Evolutionary conservation across 2,329 filamentous ascomycete genomes (phyloP).

Genomic region (Dryadomyces sulphureus): DNA sequence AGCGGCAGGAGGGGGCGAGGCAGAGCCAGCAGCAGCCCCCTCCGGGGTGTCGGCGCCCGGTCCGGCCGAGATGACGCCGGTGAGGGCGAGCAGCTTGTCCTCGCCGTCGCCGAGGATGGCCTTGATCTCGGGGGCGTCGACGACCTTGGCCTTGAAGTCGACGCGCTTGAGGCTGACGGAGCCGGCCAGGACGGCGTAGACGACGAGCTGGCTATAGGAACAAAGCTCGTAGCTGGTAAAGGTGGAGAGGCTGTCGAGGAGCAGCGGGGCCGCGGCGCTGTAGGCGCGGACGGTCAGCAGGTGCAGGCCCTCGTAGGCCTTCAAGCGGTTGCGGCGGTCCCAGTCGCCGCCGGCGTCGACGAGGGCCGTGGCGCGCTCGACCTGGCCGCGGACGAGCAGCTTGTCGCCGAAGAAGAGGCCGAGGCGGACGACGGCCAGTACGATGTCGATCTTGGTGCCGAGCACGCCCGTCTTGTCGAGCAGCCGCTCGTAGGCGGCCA

Average conservation of each 20-base stretch:
- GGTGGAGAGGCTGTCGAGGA: constrained; percentile 92
- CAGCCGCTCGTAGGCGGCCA: constrained; percentile 80
- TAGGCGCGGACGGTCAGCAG: constrained; percentile 86
- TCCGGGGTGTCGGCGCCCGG: constrained; percentile 66
- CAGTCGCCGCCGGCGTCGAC: constrained; percentile 95
- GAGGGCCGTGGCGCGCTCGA: constrained; percentile 76
- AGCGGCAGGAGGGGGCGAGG: neutral
- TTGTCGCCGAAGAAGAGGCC: constrained; percentile 95
- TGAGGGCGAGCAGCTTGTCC: constrained; percentile 72
- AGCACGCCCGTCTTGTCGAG: constrained; percentile 96
- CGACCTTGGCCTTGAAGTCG: constrained; percentile 98
- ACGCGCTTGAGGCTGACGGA: constrained; percentile 90
- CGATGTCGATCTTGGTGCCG: constrained; percentile 92
- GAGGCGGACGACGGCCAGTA: constrained; percentile 90
- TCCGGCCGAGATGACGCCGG: constrained; percentile 67
- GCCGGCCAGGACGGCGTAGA: constrained; percentile 90
- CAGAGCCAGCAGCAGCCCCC: constrained; percentile 46
- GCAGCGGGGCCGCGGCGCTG: constrained; percentile 73
- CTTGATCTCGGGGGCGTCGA: constrained; percentile 96
- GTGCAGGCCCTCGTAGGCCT: constrained; percentile 94
- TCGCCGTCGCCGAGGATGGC: constrained; percentile 84
- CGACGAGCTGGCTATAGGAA: constrained; percentile 86
- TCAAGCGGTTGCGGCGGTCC: constrained; percentile 94
- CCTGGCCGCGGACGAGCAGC: constrained; percentile 78
- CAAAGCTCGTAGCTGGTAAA: constrained; percentile 98